These are phyloP conservation scores for Omphalotus guepiniiformis DNA, from an alignment of 768 basidiomycete genomes.

Conservation along the genomic window DNA sequence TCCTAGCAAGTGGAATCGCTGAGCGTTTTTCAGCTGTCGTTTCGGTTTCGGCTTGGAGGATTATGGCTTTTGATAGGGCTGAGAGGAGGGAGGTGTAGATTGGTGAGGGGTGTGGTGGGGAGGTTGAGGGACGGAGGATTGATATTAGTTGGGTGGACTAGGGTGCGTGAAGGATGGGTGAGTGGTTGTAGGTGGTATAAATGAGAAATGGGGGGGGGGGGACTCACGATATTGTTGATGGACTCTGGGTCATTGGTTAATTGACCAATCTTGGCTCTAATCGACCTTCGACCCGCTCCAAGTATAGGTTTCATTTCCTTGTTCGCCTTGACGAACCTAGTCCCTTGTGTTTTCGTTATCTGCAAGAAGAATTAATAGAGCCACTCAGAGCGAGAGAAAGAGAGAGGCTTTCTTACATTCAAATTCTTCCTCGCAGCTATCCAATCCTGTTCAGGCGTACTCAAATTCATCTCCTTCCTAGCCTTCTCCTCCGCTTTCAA, in stretches of 20 bases:
- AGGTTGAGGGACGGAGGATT: slow-evolving; percentile 28
- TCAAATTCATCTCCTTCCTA: slow-evolving; percentile 45
- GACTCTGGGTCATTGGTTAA: slow-evolving; percentile 64
- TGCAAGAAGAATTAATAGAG: slow-evolving; percentile 22
- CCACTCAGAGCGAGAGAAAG: not conserved
- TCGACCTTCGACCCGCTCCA: slow-evolving; percentile 66
- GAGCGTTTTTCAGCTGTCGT: slow-evolving; percentile 84
- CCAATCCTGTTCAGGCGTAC: slow-evolving; percentile 65
- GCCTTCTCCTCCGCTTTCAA: slow-evolving; percentile 33
- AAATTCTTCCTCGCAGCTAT: slow-evolving; percentile 46
- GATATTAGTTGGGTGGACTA: slow-evolving; percentile 37
- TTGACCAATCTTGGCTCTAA: slow-evolving; percentile 86
- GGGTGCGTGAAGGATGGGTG: not conserved
- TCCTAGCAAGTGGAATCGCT: slow-evolving; percentile 76
- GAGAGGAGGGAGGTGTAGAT: slow-evolving; percentile 78
- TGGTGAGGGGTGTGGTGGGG: slow-evolving; percentile 26
- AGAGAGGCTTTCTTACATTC: slow-evolving; percentile 46
- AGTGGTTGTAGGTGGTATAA: not conserved
- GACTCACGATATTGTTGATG: slow-evolving; percentile 62
- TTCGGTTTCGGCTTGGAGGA: slow-evolving; percentile 92
- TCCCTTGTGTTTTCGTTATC: slow-evolving; percentile 60
- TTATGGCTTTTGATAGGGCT: slow-evolving; percentile 82
- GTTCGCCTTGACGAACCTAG: slow-evolving; percentile 61
- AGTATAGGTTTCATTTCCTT: slow-evolving; percentile 54
- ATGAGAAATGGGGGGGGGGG: slow-evolving; percentile 9